A percentile compares a stretch with the other conserved stretches of the same genome.
phyloP scores from a whole-genome alignment of 345 rosid species.

The Capsella bursapastoris region DNA sequence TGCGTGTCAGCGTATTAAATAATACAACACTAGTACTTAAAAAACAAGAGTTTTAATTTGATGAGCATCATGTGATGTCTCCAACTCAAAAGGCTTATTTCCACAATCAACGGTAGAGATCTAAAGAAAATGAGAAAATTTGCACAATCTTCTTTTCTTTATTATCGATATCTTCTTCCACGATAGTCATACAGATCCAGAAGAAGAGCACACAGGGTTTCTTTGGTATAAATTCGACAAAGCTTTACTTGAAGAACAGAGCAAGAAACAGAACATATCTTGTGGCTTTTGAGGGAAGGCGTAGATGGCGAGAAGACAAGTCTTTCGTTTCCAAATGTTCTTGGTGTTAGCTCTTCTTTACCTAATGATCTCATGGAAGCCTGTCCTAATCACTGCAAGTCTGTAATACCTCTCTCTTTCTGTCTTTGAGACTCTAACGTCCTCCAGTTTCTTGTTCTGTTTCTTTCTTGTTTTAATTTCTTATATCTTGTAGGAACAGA shows the following conservation, averaged over 20 bases:
- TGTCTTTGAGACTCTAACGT: neutral
- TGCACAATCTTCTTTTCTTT: constrained; percentile 27
- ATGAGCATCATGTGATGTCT: constrained; percentile 42
- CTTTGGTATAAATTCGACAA: constrained; percentile 17
- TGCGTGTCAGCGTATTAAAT: constrained; percentile 10
- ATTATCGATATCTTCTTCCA: constrained; percentile 40
- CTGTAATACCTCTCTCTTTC: constrained; percentile 29
- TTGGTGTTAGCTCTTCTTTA: constrained; percentile 26
- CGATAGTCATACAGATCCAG: constrained; percentile 21
- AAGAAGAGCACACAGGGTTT: constrained; percentile 2
- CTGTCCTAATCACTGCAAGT: constrained; percentile 33
- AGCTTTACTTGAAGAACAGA: constrained; percentile 13
- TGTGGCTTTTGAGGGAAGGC: constrained; percentile 5
- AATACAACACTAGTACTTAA: constrained; percentile 33
- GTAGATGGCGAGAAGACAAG: constrained; percentile 40
- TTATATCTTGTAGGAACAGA: constrained; percentile 24
- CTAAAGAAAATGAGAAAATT: constrained; percentile 19
- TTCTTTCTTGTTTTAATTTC: constrained; percentile 13
- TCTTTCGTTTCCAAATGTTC: constrained; percentile 10
- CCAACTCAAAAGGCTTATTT: constrained; percentile 40
- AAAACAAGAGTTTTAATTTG: constrained; percentile 13
- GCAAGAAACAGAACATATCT: constrained; percentile 23
- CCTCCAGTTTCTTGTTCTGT: constrained; percentile 14
- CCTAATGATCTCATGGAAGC: constrained; percentile 20
- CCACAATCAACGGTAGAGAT: constrained; percentile 48